Conservation (phyloP, 192 early-diverging fungal species). For the Coemansia sp. region DNA sequence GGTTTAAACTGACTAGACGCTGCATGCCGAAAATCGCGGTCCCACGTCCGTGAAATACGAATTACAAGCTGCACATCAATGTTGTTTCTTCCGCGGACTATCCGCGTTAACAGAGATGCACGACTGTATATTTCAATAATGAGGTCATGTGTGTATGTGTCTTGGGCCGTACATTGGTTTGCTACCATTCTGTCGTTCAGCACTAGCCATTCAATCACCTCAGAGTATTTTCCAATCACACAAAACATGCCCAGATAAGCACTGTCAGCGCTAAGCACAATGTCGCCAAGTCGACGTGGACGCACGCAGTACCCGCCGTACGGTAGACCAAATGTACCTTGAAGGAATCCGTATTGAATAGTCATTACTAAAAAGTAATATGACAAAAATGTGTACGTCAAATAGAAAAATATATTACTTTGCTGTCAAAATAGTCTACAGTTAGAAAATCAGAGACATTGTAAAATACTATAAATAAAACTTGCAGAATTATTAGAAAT, state of each 20-base stretch:
- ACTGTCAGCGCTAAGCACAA: constrained; percentile 28
- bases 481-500: neutral
- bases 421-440: neutral
- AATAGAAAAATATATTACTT: too few species aligned
- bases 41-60: constrained; percentile 42
- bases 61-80: constrained; percentile 36
- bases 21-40: constrained; percentile 1
- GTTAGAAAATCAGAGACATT: too few species aligned
- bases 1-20: constrained; percentile 29
- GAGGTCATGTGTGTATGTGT: constrained; percentile 45
- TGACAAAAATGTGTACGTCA: too few species aligned
- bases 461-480: neutral
- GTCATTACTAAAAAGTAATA: constrained; percentile 7
- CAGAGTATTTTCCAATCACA: constrained; percentile 27
- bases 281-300: constrained; percentile 13
- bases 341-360: constrained; percentile 43
- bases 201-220: constrained; percentile 31
- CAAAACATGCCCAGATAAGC: constrained; percentile 35
- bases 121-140: constrained; percentile 32
- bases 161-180: constrained; percentile 17
- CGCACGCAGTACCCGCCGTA: constrained; percentile 49
- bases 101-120: constrained; percentile 16
- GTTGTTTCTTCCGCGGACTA: constrained; percentile 16
- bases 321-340: constrained; percentile 48
- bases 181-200: constrained; percentile 13